These are phyloP conservation scores for Onygena corvina DNA, from an alignment of 2,329 filamentous ascomycete species.

Conservation along the genomic window DNA sequence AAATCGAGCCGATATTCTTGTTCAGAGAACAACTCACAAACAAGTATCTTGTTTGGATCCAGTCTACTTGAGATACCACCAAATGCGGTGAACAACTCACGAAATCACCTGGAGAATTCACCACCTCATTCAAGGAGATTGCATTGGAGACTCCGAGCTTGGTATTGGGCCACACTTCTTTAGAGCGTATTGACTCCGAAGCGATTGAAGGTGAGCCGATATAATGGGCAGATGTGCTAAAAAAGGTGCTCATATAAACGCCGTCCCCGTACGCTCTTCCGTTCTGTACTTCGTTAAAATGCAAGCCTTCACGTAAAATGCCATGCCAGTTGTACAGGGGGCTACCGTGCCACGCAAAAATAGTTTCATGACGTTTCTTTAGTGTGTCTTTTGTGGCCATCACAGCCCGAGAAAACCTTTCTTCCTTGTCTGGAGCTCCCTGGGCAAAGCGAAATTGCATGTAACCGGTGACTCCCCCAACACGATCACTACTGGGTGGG, in stretches of 20 bases:
- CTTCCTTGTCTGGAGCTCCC: conserved; percentile 77
- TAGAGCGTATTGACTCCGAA: no score
- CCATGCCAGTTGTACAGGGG: conserved; percentile 70
- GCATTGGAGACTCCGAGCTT: conserved; percentile 47
- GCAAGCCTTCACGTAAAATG: conserved; percentile 69
- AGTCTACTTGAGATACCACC: conserved; percentile 64
- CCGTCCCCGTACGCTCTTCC: conserved; percentile 67
- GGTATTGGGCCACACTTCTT: conserved; percentile 52
- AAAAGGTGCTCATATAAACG: conserved; percentile 61
- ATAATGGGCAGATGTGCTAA: conserved; percentile 47
- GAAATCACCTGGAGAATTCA: conserved; percentile 59
- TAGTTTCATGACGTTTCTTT: conserved; percentile 44
- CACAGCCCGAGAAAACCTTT: conserved; percentile 56
- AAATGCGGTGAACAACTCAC: conserved; percentile 46
- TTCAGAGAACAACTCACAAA: conserved; percentile 43
- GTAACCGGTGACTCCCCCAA: conserved; percentile 54
- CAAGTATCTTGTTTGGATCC: conserved; percentile 83
- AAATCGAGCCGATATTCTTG: background rate
- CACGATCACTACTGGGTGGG: conserved; percentile 34
- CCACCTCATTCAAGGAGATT: conserved; percentile 71
- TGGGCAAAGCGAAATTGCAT: conserved; percentile 80
- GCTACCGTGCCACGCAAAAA: conserved; percentile 85
- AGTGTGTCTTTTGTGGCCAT: conserved; percentile 20
- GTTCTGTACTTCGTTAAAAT: conserved; percentile 51
- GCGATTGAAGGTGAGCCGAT: conserved; percentile 13